Evolutionary conservation across 139 green algal species (phyloP), one percentile per base, ranked within the genome.

Genomic region (Tetradesmus obliquus): DNA sequence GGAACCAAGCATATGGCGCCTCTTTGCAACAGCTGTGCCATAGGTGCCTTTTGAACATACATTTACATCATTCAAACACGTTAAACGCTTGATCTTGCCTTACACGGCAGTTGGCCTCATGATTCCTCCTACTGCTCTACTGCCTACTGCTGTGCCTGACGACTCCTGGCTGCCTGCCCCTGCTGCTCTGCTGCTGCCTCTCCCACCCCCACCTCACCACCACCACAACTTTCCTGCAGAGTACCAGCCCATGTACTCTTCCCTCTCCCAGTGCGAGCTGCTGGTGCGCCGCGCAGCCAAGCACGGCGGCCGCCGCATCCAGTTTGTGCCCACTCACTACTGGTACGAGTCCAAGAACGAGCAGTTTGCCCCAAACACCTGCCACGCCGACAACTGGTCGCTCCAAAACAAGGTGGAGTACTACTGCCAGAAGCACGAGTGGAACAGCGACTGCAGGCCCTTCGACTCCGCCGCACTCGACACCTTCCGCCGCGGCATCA

Each of bases 321-420:
- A 90, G 66, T 79, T 92, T 24, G 90, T 92, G 24, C 90, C 90
- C 71, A 92, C 90, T 8, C 90, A 82, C 55, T 92, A 92, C 90
- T 92, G 83, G 84, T 86, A 90, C 58, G 90, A 92, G 45, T 32
- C 60, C 55, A 71, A 58, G 12, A 90, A 74, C 55, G 22, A 81
- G 32, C 17, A 71, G 83, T 88, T 51, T 32, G n/a, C 62, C 15
- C 13, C 55, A 2, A 69, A 69, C 71, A 72, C 72, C 24, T 92
- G 90, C 90, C 58, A 92, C 58, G 15, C 90, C 57, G 90, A 92
- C 55, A 86, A 86, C 83, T 92, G 90, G 90, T 55, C 84, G 0
- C 8, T 76, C 32, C 79, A 90, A 10, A 82, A 90, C 66, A 86
- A 87, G 83, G 90, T 92, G 9, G 84, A 90, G 4, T 86, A 80